Evolutionary conservation across 192 early-diverging fungal genomes (phyloP), one percentile per base, ranked within the genome.

Genomic region (Coemansia aciculifera): DNA sequence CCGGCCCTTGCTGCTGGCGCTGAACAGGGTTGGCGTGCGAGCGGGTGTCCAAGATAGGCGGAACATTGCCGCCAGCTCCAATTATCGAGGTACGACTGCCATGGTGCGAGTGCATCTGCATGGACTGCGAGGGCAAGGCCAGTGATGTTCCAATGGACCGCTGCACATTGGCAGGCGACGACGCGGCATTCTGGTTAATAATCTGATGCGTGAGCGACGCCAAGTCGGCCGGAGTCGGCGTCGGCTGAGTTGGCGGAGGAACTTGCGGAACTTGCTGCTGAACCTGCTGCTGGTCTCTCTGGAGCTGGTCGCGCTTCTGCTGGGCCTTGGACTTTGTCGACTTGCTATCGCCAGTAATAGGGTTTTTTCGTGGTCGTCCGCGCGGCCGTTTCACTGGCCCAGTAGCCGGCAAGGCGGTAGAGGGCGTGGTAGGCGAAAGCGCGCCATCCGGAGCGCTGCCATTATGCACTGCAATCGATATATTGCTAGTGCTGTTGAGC

Each of bases 291-390:
- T 62, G 67, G 29, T 72, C 42, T 36, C 49, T 34, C 57, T 67
- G 64, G 39, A 62, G 62, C 57, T 73, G 70, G 1, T 71, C 57
- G 48, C 69, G 72, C 64, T 67, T 69, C 39, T 69, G 67, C 63
- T 67, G 64, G 1, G 72, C 56, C 75, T 69, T 74, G 42, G 72
- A 19, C 62, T 68, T 68, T 11, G 71, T 15, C 13, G 74, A 15
- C 63, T 67, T 68, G 27, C 64, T 61, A 17, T 75, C 73, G 8
- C 65, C 68, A 36, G 38, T 68, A 8, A 78, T 34, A 5, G 81
- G 81, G 65, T 78, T 82, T 64, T 82, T 82, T 24, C 80, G 74
- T 24, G 80, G 80, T 4, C 80, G 71, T 27, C 80, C 80, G 5
- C 80, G 71, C 11, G 80, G 24, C 0, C 80, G 67, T 61, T 82